These are phyloP conservation scores for Vigna angularis DNA, from an alignment of 306 rosid genomes.

Conservation along the genomic window DNA sequence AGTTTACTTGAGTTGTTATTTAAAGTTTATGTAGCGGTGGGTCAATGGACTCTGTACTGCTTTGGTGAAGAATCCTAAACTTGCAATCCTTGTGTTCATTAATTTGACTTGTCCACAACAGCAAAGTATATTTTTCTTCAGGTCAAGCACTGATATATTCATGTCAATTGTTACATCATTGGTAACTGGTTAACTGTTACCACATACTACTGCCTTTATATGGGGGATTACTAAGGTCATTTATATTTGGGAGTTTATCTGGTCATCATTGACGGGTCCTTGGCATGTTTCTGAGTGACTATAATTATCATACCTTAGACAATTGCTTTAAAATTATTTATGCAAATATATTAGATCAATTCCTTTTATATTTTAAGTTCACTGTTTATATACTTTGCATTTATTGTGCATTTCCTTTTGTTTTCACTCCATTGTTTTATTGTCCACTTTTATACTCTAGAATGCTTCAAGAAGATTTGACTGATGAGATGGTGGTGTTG, in stretches of 20 bases:
- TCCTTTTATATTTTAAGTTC: slow-evolving; percentile 20
- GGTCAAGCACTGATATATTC: not conserved
- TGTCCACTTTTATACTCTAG: slow-evolving; percentile 47
- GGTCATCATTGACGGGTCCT: slow-evolving; percentile 5
- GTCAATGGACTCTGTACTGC: slow-evolving; percentile 16
- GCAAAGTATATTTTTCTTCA: slow-evolving; percentile 3
- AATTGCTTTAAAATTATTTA: slow-evolving; percentile 12
- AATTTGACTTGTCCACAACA: slow-evolving; percentile 4
- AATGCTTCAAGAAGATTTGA: slow-evolving; percentile 93
- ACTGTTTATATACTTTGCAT: slow-evolving; percentile 14
- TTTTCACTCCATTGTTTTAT: not conserved
- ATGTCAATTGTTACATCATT: not conserved
- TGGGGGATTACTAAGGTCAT: not conserved
- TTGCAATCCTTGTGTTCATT: slow-evolving; percentile 14
- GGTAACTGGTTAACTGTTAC: not conserved
- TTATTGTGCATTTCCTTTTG: not conserved
- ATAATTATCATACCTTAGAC: not conserved
- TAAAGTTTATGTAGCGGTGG: slow-evolving; percentile 30
- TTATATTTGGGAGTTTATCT: slow-evolving; percentile 9
- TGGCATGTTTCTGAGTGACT: slow-evolving; percentile 1
- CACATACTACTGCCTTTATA: not conserved
- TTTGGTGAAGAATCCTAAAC: slow-evolving; percentile 21
- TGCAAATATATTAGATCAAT: not conserved
- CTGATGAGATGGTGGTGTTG: slow-evolving; percentile 93
- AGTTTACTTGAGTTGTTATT: slow-evolving; percentile 22